phyloP scores from a whole-genome alignment of 2,329 filamentous ascomycete genomes.

The Zasmidium cellare region DNA sequence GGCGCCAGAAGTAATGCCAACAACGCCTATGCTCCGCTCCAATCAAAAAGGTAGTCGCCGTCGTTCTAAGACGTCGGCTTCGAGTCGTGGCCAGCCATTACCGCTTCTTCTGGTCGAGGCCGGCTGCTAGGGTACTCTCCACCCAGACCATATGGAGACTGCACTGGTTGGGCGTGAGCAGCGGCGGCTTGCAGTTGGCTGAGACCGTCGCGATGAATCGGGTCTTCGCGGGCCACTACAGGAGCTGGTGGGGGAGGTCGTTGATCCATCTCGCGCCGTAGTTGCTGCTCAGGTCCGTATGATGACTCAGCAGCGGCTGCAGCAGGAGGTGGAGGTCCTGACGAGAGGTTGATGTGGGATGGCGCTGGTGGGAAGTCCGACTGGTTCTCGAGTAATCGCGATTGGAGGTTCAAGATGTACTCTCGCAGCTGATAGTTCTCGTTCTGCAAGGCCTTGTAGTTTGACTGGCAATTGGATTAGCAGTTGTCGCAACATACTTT shows the following conservation, averaged over 20 bases:
- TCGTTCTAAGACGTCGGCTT: constrained; percentile 15
- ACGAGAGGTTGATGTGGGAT: constrained; percentile 69
- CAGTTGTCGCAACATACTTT: neutral
- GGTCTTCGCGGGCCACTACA: constrained; percentile 22
- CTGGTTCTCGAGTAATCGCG: constrained; percentile 77
- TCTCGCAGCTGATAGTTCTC: constrained; percentile 88
- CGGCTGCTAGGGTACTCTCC: constrained; percentile 17
- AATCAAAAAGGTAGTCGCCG: neutral
- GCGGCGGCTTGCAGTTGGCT: constrained; percentile 27
- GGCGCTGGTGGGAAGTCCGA: constrained; percentile 84
- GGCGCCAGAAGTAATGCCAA: neutral
- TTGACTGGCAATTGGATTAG: constrained; percentile 26
- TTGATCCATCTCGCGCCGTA: constrained; percentile 24
- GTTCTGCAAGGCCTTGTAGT: constrained; percentile 75
- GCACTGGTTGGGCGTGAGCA: constrained; percentile 21
- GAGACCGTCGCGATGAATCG: constrained; percentile 24
- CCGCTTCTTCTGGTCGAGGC: constrained; percentile 5
- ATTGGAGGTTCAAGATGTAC: constrained; percentile 89
- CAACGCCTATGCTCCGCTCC: neutral
- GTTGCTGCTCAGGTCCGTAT: constrained; percentile 23
- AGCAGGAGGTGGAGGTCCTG: constrained; percentile 33
- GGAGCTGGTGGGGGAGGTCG: constrained; percentile 21
- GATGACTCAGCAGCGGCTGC: constrained; percentile 18
- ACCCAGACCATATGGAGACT: constrained; percentile 30
- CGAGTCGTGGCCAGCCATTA: constrained; percentile 5